Percentiles rank a stretch among this genome's conserved stretches.
phyloP scores from a whole-genome alignment of 2,329 filamentous ascomycete species.

The Geosmithia putterillii region DNA sequence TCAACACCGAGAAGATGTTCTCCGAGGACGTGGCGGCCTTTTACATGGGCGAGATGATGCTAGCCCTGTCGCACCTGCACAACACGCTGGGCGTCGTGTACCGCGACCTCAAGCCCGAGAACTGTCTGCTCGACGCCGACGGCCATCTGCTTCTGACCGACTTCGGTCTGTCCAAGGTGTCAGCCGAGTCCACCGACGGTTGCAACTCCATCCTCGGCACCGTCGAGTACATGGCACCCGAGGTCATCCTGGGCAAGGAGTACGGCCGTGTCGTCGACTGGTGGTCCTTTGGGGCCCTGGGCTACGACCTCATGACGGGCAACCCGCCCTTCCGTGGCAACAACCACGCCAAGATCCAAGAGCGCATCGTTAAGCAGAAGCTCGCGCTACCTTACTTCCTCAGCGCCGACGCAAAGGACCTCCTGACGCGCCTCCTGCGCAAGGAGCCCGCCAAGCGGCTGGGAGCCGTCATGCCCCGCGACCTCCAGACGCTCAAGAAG shows the following conservation, averaged over 20 bases:
- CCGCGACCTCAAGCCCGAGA: constrained; percentile 94
- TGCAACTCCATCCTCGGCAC: constrained; percentile 92
- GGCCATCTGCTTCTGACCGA: constrained; percentile 92
- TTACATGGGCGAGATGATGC: constrained; percentile 97
- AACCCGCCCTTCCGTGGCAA: constrained; percentile 80
- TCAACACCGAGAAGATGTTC: constrained; percentile 92
- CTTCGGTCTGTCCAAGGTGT: constrained; percentile 93
- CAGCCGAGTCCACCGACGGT: constrained; percentile 49
- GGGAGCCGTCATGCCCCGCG: constrained; percentile 79
- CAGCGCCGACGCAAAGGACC: constrained; percentile 81
- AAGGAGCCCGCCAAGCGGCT: constrained; percentile 89
- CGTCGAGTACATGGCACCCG: constrained; percentile 97
- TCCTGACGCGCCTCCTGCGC: constrained; percentile 77
- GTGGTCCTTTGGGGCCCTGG: constrained; percentile 94
- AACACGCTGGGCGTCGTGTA: constrained; percentile 89
- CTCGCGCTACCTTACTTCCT: constrained; percentile 81
- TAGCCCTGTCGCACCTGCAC: constrained; percentile 88
- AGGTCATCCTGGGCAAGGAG: constrained; percentile 75
- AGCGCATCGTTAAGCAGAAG: constrained; percentile 93
- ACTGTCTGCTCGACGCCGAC: constrained; percentile 83
- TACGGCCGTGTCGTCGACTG: constrained; percentile 96
- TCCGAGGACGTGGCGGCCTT: constrained; percentile 80
- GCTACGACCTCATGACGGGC: constrained; percentile 86
- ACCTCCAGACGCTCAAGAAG: constrained; percentile 72
- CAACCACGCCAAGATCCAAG: constrained; percentile 89